Evolutionary conservation across 352 stramenopile genomes (phyloP).

Genomic region (Globisporangium recalcitrans): DNA sequence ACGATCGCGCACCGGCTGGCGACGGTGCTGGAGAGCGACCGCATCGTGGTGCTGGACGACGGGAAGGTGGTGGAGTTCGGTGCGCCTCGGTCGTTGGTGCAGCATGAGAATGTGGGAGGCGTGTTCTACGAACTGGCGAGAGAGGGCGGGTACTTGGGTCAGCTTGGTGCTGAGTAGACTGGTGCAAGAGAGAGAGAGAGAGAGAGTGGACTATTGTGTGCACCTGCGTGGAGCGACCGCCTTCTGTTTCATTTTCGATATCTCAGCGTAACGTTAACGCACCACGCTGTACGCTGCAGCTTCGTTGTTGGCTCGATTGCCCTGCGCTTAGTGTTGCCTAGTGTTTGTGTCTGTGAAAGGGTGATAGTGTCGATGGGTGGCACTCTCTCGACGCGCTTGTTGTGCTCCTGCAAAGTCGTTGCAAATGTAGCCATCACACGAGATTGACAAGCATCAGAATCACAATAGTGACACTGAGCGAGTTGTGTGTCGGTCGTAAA

Average conservation of each 20-base stretch:
- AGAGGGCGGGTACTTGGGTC: constrained; percentile 23
- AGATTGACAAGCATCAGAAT: not conserved
- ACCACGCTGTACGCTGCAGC: too few species aligned
- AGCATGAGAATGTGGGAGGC: constrained; percentile 3
- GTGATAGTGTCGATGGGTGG: not conserved
- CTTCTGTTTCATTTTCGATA: too few species aligned
- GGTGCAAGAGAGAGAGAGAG: not conserved
- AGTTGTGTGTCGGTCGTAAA: not conserved
- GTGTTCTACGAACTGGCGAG: constrained; percentile 26
- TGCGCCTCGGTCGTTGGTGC: constrained; percentile 31
- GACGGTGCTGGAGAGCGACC: constrained; percentile 90
- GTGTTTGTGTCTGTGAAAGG: not conserved
- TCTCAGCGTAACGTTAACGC: too few species aligned
- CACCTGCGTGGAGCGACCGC: not conserved
- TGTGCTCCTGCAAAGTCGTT: too few species aligned
- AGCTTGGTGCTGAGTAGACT: constrained; percentile 2
- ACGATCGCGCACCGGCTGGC: constrained; percentile 92
- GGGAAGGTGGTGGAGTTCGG: constrained; percentile 86
- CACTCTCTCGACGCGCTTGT: too few species aligned
- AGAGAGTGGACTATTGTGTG: not conserved
- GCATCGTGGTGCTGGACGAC: constrained; percentile 85
- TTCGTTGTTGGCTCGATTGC: too few species aligned
- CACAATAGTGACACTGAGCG: not conserved
- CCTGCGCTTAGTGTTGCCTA: too few species aligned
- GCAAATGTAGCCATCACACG: not conserved